phyloP scores from a whole-genome alignment of 2,329 filamentous ascomycete genomes.

The Cryphonectria radicalis region DNA sequence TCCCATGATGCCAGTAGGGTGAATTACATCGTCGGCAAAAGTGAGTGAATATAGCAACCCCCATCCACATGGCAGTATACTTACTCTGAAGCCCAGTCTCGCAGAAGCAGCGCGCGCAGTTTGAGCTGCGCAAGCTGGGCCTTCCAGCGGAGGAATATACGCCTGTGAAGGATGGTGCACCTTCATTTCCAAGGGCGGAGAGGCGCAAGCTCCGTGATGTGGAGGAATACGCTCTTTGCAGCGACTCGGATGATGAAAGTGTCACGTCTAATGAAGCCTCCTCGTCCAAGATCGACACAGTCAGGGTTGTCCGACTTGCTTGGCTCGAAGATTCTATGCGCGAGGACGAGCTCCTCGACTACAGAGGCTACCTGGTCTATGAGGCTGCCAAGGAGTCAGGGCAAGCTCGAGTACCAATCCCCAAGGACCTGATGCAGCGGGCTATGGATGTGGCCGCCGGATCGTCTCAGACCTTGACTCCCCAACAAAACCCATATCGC shows the following conservation, averaged over 20 bases:
- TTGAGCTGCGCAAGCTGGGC: conserved; percentile 75
- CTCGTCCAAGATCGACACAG: conserved; percentile 14
- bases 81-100: conserved; percentile 45
- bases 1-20: conserved; percentile 77
- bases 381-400: conserved; percentile 45
- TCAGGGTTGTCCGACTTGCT: conserved; percentile 59
- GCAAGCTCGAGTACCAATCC: conserved; percentile 18
- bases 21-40: conserved; percentile 73
- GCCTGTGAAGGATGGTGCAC: conserved; percentile 13
- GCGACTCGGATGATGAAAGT: conserved; percentile 35
- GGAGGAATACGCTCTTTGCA: conserved; percentile 19
- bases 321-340: conserved; percentile 62
- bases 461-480: conserved; percentile 10
- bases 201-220: conserved; percentile 30
- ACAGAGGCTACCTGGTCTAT: conserved; percentile 59
- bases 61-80: background rate
- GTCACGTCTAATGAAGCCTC: background rate
- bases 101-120: conserved; percentile 70
- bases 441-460: conserved; percentile 18
- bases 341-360: conserved; percentile 49
- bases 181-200: conserved; percentile 36
- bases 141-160: conserved; percentile 59
- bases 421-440: conserved; percentile 18
- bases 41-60: conserved; percentile 5
- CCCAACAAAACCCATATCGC: conserved; percentile 15